Conservation (phyloP, 306 rosid genomes). For the Senna siamea region DNA sequence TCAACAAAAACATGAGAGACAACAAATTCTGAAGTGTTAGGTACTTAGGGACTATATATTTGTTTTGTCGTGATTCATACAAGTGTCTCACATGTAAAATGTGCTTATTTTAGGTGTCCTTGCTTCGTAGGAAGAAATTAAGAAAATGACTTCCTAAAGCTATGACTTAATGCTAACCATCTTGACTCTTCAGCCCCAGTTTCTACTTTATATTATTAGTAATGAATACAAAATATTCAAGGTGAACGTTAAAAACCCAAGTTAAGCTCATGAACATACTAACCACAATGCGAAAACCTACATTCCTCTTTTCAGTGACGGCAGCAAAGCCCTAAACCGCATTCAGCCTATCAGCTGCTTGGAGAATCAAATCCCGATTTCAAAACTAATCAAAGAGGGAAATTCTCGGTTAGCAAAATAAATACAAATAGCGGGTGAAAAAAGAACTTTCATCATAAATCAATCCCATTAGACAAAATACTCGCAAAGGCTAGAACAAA, state of each 20-base stretch:
- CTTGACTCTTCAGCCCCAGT: not conserved
- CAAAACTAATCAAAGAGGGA: not conserved
- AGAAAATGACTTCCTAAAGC: not conserved
- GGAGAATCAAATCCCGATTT: not conserved
- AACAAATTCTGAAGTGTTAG: not conserved
- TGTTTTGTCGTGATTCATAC: not conserved
- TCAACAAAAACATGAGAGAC: not conserved
- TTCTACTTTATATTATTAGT: not conserved
- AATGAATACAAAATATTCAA: conserved; percentile 6
- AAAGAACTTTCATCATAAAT: not conserved
- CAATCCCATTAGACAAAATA: not conserved
- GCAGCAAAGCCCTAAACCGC: not conserved
- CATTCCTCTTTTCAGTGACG: not conserved
- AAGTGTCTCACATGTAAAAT: not conserved
- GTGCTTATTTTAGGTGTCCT: not conserved
- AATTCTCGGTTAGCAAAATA: not conserved
- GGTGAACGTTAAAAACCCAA: conserved; percentile 1
- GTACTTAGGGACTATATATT: not conserved
- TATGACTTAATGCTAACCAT: not conserved
- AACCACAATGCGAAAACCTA: not conserved
- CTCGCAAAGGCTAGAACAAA: not conserved
- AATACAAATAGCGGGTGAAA: not conserved
- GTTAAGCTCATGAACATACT: not conserved
- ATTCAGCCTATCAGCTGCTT: not conserved
- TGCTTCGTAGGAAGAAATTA: not conserved